Base-by-base conservation (phyloP, 352 stramenopile species). In the Globisporangium nunn region DNA sequence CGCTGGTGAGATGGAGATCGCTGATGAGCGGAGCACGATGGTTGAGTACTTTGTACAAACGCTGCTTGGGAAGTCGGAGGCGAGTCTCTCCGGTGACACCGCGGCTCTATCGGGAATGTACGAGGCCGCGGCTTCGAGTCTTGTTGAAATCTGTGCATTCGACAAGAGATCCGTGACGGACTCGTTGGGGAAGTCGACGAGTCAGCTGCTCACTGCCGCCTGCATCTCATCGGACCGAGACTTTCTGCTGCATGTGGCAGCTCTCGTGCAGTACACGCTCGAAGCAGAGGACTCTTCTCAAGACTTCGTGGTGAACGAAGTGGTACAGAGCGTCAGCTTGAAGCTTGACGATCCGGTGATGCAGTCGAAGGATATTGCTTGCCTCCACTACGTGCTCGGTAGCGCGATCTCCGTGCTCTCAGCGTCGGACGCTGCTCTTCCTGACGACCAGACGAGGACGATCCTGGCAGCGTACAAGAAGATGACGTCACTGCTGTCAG, bases 1-100 rank as follows among this genome's bases (percentile, higher is more conserved):
- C 28, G 51, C 47, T 17, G 49, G 50, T 18, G 58, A 53, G n/a
- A 43, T 67, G 52, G 59, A 68, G 4, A 45, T 71, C 37, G 48
- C 6, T 8, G 53, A 62, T 17, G 71, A 80, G 2, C 54, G 68
- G 8, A 63, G 52, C 10, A 52, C 63, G 40, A 57, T 87, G 6
- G 47, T 83, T 43, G 68, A 74, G 31, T 87, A 81, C 56, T 72
- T 89, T 43, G 46, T 78, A 4, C 57, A 74, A 10, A 85, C 75
- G 2, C 60, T 89, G 18, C 53, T 87, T 37, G 50, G 45, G 18
- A 45, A 58, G 14, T 31, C 33, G 35, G 52, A 49, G 3, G 45
- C 6, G 35, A 12, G 18, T 3, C 8, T 64, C 18, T 15, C 1
- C 6, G 56, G 56, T 33, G 49, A 53, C 45, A 18, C n/a, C 6